Evolutionary conservation across 148 eudicot species (phyloP), one percentile per base, ranked within the genome.

Genomic region (Vaccinium macrocarpon): DNA sequence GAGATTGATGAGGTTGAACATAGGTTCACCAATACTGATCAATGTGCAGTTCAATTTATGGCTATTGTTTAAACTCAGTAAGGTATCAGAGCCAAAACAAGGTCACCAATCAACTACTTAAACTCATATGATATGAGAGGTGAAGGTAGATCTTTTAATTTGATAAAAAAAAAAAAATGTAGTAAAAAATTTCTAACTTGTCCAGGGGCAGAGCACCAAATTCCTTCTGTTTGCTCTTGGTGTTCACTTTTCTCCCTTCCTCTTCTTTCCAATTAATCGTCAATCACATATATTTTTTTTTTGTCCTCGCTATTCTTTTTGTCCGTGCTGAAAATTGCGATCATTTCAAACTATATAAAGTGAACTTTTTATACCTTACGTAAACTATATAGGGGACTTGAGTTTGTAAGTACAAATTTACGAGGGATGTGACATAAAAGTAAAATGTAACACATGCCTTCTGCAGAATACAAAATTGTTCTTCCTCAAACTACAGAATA

Each of bases 291-390:
- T n/a, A n/a, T n/a, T 35, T 35, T 35, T 35, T 35, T 35, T 9
- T 48, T 0, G 14, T 21, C 13, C 16, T 0, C 8, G 2, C 27
- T 11, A 10, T 21, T 76, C 13, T 48, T 19, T 19, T 5, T 10
- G 21, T 21, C 29, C 10, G 51, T n/a, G 25, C 78, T 75, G 27
- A 75, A 42, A 46, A n/a, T 21, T 21, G 78, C 23, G 48, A 55
- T 21, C 29, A 75, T 19, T 74, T 21, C 78, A n/a, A 50, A 46
- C 51, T 21, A 73, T 32, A 8, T 15, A 73, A 14, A 27, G 75
- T 14, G 21, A 8, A 64, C 32, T 23, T 64, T 64, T 29, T 23
- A 64, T 98, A 84, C 88, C 91, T 92, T 97, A 92, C 14, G 75
- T 15, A 29, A 70, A 32, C 75, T 19, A 71, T 15, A 29, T 13